Evolutionary conservation across 2,329 filamentous ascomycete genomes (phyloP), one percentile per base, ranked within the genome.

Genomic region (Diaporthe capsici): DNA sequence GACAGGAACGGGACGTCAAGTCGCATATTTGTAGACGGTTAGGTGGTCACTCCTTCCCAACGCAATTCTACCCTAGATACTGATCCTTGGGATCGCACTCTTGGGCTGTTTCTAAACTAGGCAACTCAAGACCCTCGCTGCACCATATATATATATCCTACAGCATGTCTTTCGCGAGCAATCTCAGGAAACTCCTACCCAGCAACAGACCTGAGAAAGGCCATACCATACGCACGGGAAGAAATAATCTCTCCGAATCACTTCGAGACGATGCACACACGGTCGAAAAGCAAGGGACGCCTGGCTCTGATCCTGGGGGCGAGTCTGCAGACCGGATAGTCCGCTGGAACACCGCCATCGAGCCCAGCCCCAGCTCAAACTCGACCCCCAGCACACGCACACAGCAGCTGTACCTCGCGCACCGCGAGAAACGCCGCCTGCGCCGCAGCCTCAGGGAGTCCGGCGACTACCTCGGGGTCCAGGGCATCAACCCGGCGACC

Each of bases 381-480:
- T 28, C 65, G 31, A 67, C 73, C 13, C 57, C 73, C n/a, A 70
- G 55, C 60, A 68, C 74, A 34, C 22, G 53, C 10, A 75, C 80
- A 1, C 78, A 78, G 6, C 73, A 76, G 10, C 70, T 81, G 15
- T 81, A 84, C 25, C 80, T 83, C 17, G 80, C 80, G 2, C 86
- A 82, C 71, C 80, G 83, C 72, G 80, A 84, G n/a, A 78, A 78
- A 12, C 84, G 84, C n/a, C 82, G 80, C 22, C 82, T 85, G 49
- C 85, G 89, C 8, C 84, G 85, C 60, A 85, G 81, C 55, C 83
- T 91, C 72, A 89, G 87, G 76, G 85, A 88, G 72, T 90, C 88
- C 72, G 89, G 89, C 6, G 90, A 92, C 80, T 92, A 87, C 79
- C 85, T 92, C 0, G 90, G 90, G 2, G 88, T 91, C 1, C 89